A percentile compares a stretch with the other conserved stretches of the same genome.
Evolutionary conservation across 495 filamentous ascomycete genomes (phyloP).

Genomic region (Lasiosphaeria hispida): DNA sequence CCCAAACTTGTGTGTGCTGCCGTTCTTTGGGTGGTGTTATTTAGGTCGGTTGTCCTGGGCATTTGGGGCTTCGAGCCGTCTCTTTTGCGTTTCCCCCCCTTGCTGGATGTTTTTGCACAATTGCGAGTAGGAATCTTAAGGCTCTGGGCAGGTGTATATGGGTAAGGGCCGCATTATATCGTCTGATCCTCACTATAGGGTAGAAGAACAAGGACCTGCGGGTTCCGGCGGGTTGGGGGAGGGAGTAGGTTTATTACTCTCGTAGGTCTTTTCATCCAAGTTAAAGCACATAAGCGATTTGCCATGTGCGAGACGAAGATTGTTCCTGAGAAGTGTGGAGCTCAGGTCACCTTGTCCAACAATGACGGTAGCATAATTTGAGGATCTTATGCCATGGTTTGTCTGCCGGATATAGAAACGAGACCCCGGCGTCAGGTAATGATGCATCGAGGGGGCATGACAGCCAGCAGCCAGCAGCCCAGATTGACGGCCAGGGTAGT

Average conservation of each 20-base stretch:
- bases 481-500: constrained; percentile 35
- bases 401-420: constrained; percentile 51
- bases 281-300: constrained; percentile 48
- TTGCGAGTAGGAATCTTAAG: constrained; percentile 32
- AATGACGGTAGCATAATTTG: constrained; percentile 56
- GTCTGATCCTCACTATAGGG: constrained; percentile 48
- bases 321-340: constrained; percentile 48
- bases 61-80: constrained; percentile 9
- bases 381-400: constrained; percentile 56
- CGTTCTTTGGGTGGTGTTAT: constrained; percentile 8
- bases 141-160: constrained; percentile 31
- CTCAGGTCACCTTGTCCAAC: constrained; percentile 44
- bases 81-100: constrained; percentile 16
- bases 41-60: constrained; percentile 6
- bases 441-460: constrained; percentile 49
- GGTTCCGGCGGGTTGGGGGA: constrained; percentile 20
- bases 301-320: constrained; percentile 49
- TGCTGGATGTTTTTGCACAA: constrained; percentile 30
- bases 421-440: constrained; percentile 45
- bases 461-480: constrained; percentile 31
- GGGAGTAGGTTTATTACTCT: constrained; percentile 43
- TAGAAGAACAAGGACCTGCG: constrained; percentile 20
- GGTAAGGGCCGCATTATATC: constrained; percentile 48
- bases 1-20: constrained; percentile 17
- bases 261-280: constrained; percentile 37